Conservation (phyloP, 139 green algal genomes). For the Chlorella vulgaris region DNA sequence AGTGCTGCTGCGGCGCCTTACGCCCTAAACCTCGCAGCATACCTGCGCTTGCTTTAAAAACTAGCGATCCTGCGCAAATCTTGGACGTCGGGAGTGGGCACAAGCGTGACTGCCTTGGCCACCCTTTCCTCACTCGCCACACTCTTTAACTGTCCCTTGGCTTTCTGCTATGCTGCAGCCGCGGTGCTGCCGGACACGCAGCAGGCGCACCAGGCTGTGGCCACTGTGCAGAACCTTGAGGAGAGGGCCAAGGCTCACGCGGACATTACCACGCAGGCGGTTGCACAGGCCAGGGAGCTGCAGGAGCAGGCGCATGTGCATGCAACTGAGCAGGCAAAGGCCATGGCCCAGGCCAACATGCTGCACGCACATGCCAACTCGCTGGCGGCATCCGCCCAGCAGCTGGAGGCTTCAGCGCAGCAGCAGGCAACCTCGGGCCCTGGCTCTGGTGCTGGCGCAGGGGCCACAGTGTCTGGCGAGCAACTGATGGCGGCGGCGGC, state of each 20-base stretch:
- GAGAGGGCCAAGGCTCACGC: conserved; percentile 36
- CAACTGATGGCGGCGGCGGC: not conserved
- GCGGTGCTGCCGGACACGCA: conserved; percentile 37
- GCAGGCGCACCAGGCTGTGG: conserved; percentile 32
- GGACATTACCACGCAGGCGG: conserved; percentile 35
- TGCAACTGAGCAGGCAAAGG: conserved; percentile 53
- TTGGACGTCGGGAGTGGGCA: too few species aligned
- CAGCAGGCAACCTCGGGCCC: not conserved
- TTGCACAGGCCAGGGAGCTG: conserved; percentile 36
- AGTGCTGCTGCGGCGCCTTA: too few species aligned
- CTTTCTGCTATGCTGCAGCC: not conserved
- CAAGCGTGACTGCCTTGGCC: too few species aligned
- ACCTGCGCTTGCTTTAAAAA: too few species aligned
- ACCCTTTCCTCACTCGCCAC: not conserved
- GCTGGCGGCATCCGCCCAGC: conserved; percentile 35
- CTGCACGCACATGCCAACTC: conserved; percentile 55
- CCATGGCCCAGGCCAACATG: conserved; percentile 40
- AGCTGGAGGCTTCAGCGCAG: conserved; percentile 14
- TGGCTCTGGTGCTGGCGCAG: not conserved
- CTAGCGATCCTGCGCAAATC: too few species aligned
- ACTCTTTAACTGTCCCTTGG: not conserved
- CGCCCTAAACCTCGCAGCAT: too few species aligned
- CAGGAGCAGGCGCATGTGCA: conserved; percentile 64
- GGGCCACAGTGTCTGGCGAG: not conserved
- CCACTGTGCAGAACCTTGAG: conserved; percentile 42